Evolutionary conservation across 1,284 basidiomycete species (phyloP), one percentile per base, ranked within the genome.

Genomic region (Taiwanofungus camphoratus): DNA sequence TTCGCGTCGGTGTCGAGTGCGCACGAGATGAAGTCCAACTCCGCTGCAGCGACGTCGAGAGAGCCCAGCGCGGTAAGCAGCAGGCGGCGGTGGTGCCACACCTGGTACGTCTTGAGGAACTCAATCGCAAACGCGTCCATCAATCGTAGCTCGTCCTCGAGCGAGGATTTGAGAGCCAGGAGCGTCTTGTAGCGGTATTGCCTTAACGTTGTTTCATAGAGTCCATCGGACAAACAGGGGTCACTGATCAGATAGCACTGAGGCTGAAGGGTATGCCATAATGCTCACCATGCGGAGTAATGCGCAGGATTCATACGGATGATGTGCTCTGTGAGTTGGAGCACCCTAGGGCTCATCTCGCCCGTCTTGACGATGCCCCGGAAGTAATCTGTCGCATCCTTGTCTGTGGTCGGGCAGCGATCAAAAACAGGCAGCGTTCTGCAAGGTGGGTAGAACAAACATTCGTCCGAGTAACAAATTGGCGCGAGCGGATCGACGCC

Each of bases 21-120:
- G 38, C 68, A 64, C 42, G 80, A 75, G 57, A 92, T 83, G 63
- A 95, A 95, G 18, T 64, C 71, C 45, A 97, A 80, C 63, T 97
- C 93, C 3, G 67, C 70, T 5, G 52, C 60, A 1, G 82, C 61
- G 30, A 51, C 49, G 43, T 49, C 48, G 35, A 51, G 29, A 15
- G 55, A 53, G 42, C 72, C 68, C 36, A 79, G 72, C 36, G 70
- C 61, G 32, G 77, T 76, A 46, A 88, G 75, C 29, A 97, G 75
- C 19, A 92, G 77, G 1, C 91, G 83, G 18, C 93, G 88, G 60
- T 97, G 92, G 66, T 97, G 93, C 93, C 93, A 97, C 35, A 96
- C 92, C 71, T 97, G 93, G 63, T 97, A 97, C 11, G 83, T 90
- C 70, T 97, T 97, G 57, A 95, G 76, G 62, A 82, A 83, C 50